Evolutionary conservation across 306 rosid genomes (phyloP).

Genomic region (Castanea mollissima): DNA sequence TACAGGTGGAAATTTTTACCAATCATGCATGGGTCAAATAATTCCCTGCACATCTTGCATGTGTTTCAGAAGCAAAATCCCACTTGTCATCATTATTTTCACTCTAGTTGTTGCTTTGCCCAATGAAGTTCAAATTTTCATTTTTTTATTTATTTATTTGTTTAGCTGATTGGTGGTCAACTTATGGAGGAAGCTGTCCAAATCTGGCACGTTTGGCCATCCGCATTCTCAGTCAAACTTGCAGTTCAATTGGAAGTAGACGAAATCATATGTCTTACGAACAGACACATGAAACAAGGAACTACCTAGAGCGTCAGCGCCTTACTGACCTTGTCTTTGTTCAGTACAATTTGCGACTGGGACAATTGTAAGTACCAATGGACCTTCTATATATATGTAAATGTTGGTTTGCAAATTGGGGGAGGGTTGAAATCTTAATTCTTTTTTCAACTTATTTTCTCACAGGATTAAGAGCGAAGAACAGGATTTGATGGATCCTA

Average conservation of each 20-base stretch:
- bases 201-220: conserved; percentile 77
- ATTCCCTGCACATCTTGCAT: neutral
- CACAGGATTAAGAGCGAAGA: conserved; percentile 53
- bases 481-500: conserved; percentile 55
- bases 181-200: conserved; percentile 90
- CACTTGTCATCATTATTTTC: neutral
- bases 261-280: conserved; percentile 53
- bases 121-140: neutral
- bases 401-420: conserved; percentile 14
- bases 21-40: neutral
- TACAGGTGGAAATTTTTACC: neutral
- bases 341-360: conserved; percentile 44
- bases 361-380: conserved; percentile 35
- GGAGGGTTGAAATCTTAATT: conserved; percentile 9
- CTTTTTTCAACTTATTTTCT: conserved; percentile 25
- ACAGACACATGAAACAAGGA: conserved; percentile 53
- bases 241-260: conserved; percentile 50
- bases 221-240: conserved; percentile 87
- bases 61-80: neutral
- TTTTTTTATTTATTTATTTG: conserved; percentile 19
- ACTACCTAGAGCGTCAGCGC: conserved; percentile 74
- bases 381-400: conserved; percentile 6
- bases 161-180: conserved; percentile 95
- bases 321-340: conserved; percentile 77
- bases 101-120: conserved; percentile 2